These are phyloP conservation scores for Aspergillus fumigatus DNA, from an alignment of 2,329 filamentous ascomycete species.

Conservation along the genomic window DNA sequence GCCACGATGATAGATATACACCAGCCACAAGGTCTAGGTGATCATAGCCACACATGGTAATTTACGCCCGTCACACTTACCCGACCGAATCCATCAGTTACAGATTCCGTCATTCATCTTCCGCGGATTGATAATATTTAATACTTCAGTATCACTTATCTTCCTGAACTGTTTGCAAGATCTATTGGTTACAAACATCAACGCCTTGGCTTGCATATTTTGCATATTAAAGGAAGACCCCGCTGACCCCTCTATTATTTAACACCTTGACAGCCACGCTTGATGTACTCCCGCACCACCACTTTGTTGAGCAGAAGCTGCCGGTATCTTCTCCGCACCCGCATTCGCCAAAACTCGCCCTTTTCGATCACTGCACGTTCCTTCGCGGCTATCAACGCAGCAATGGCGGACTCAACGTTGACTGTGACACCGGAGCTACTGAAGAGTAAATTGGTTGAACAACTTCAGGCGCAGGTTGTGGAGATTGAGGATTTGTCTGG, in stretches of 20 bases:
- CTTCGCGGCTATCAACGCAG: constrained; percentile 30
- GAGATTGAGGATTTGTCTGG: constrained; percentile 91
- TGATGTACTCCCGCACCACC: constrained; percentile 37
- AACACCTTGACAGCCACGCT: constrained; percentile 13
- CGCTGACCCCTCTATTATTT: not conserved
- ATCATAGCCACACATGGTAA: not conserved
- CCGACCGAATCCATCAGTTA: not conserved
- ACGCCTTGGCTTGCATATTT: not conserved
- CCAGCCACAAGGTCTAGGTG: not conserved
- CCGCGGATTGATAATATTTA: not conserved
- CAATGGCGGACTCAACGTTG: constrained; percentile 45
- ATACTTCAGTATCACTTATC: not conserved
- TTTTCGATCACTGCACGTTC: constrained; percentile 34
- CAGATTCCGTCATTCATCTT: not conserved
- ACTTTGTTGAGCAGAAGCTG: constrained; percentile 37
- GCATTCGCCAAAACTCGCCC: constrained; percentile 21
- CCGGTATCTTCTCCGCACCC: constrained; percentile 34
- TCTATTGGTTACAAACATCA: not conserved
- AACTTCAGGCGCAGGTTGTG: constrained; percentile 71
- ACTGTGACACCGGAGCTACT: constrained; percentile 71
- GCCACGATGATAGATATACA: not conserved
- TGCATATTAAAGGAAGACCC: not conserved
- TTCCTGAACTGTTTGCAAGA: not conserved
- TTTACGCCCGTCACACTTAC: not conserved
- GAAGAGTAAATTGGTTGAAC: constrained; percentile 62